phyloP scores from a whole-genome alignment of 1,284 basidiomycete genomes.

The Cutaneotrichosporon mucoides region DNA sequence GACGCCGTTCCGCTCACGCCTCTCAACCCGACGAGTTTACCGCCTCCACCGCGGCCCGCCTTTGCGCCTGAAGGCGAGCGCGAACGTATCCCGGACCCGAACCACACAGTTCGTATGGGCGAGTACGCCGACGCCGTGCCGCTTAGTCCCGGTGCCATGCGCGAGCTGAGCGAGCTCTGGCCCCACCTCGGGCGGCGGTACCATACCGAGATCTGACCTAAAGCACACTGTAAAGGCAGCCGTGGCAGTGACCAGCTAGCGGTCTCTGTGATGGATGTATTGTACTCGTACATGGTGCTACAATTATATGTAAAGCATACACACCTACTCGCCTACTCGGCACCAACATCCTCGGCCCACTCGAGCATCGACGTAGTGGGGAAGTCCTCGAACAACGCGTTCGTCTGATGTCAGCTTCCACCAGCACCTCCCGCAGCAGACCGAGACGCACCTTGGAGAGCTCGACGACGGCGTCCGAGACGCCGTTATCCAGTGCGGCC shows the following conservation, averaged over 20 bases:
- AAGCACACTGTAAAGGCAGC: background rate
- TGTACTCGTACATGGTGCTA: too few species aligned
- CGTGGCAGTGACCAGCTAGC: too few species aligned
- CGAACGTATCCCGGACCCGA: background rate
- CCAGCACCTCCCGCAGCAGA: too few species aligned
- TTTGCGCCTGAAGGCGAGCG: background rate
- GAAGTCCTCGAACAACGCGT: conserved; percentile 37
- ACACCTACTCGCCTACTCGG: background rate
- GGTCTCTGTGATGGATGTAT: too few species aligned
- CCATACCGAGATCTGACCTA: background rate
- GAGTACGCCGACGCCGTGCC: background rate
- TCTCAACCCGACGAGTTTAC: background rate
- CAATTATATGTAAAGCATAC: background rate
- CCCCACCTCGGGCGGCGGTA: conserved; percentile 12
- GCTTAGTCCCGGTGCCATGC: background rate
- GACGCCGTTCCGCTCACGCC: background rate
- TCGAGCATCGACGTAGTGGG: conserved; percentile 40
- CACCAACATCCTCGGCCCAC: conserved; percentile 35
- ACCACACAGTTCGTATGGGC: background rate
- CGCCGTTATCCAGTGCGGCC: conserved; percentile 33
- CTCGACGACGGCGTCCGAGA: conserved; percentile 40
- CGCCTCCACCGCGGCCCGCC: background rate
- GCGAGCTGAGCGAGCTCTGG: conserved; percentile 20
- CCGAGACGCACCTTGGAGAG: conserved; percentile 37
- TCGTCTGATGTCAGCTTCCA: conserved; percentile 28